Base-by-base conservation (phyloP, 1,139 yeast genomes). In the Yamadazyma dendronema region DNA sequence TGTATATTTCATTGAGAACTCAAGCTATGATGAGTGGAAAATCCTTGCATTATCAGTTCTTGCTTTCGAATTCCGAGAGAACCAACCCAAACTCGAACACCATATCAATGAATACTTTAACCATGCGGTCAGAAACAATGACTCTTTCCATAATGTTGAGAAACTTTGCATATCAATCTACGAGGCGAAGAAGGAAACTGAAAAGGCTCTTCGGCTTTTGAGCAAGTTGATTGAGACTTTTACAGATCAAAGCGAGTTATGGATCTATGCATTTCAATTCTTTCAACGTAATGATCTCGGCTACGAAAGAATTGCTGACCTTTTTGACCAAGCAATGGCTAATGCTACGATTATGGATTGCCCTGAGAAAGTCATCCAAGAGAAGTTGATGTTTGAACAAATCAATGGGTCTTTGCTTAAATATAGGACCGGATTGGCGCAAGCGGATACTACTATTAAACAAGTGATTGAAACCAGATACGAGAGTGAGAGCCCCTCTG, bases 351-450 rank as follows among this genome's bases (percentile, higher is more conserved):
- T 44, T 2, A 42, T 77, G 35, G 84, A 79, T 46, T 63, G 71
- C 65, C 81, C 84, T 0, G 80, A 77, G 36, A 56, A 69, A 31
- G 44, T 79, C 3, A 51, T 68, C 11, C 75, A 74, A 36, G 80
- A 74, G 36, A 73, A 74, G 59, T 37, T 66, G 9, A 53, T 60
- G 3, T 74, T 56, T 48, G 74, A 68, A 37, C 60, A 62, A 29
- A 44, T 67, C 0, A 31, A 57, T 49, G 77, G 80, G 0, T 49
- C 54, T 17, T 38, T 50, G 3, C 38, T 37, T 1, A 41, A 56
- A 0, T 59, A 54, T 33, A 59, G 50, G 24, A 33, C 41, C 4
- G 57, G 71, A 1, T 42, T 46, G 3, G 44, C 47, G 3, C 45
- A 37, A 30, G 59, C 58, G 15, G 53, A 53, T 32, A 54, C 44